Conservation (phyloP, 129 eudicot species). For the Artemisia tridentata region DNA sequence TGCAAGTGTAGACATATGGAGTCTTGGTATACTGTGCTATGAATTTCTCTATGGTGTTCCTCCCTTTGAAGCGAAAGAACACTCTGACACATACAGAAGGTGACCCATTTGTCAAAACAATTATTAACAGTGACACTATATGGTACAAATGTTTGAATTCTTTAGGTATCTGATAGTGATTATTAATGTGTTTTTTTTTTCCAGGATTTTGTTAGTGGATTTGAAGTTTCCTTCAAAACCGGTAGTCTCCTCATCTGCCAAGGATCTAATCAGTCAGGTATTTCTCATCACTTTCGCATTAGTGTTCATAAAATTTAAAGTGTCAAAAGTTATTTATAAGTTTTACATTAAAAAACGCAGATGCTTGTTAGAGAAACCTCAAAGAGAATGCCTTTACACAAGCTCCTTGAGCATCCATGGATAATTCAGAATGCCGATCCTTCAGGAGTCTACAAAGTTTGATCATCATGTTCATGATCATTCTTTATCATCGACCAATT, state of each 20-base stretch:
- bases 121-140: neutral
- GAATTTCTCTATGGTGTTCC: conserved; percentile 93
- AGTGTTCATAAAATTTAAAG: neutral
- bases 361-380: conserved; percentile 82
- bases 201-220: conserved; percentile 75
- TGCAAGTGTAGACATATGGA: conserved; percentile 95
- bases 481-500: neutral
- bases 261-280: conserved; percentile 80
- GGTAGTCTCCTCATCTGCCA: conserved; percentile 69
- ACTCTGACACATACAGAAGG: conserved; percentile 93
- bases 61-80: conserved; percentile 95
- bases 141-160: neutral
- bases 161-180: neutral
- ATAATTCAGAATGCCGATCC: conserved; percentile 82
- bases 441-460: conserved; percentile 62
- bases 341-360: conserved; percentile 25
- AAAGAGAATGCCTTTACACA: conserved; percentile 60
- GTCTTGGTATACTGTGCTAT: conserved; percentile 87
- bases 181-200: neutral
- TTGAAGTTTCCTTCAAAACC: conserved; percentile 76
- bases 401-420: conserved; percentile 84
- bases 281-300: neutral
- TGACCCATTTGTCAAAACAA: conserved; percentile 12
- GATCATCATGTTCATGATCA: conserved; percentile 7
- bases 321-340: neutral